Conservation (phyloP, 805 yeast species). For the Starmerella potacharoeniae region DNA sequence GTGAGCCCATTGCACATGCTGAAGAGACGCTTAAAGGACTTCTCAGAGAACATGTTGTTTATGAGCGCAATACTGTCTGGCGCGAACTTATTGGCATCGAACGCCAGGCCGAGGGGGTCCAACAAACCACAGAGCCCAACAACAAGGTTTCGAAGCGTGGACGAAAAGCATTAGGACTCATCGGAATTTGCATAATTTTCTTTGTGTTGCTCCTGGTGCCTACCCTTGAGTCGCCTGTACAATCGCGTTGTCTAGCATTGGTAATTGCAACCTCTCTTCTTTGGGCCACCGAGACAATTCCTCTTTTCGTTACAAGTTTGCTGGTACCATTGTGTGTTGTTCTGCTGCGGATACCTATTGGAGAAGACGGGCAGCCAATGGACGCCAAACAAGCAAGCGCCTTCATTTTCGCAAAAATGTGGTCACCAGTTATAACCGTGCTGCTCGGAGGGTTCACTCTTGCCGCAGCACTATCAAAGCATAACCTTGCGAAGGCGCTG, state of each 20-base stretch:
- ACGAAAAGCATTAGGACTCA: conserved; percentile 26
- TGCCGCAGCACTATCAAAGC: conserved; percentile 89
- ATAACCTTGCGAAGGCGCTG: conserved; percentile 73
- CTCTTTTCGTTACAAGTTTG: conserved; percentile 79
- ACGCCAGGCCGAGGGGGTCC: conserved; percentile 37
- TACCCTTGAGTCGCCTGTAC: conserved; percentile 39
- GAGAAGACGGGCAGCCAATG: conserved; percentile 33
- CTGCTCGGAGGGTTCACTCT: conserved; percentile 87
- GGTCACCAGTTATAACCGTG: conserved; percentile 88
- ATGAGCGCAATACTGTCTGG: conserved; percentile 98
- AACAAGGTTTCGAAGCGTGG: neutral
- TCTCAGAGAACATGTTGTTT: conserved; percentile 84
- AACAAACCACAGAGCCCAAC: conserved; percentile 20
- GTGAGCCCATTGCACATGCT: conserved; percentile 37
- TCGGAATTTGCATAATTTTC: conserved; percentile 40
- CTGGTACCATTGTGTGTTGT: conserved; percentile 75
- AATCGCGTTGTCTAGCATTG: conserved; percentile 76
- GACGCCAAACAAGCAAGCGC: conserved; percentile 59
- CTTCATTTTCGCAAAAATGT: conserved; percentile 76
- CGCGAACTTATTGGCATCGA: conserved; percentile 88
- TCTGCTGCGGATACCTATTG: conserved; percentile 44
- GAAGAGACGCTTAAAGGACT: conserved; percentile 39
- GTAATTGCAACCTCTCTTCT: conserved; percentile 68
- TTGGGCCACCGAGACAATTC: conserved; percentile 95
- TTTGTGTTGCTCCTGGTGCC: conserved; percentile 35